Evolutionary conservation across 768 basidiomycete species (phyloP).

Genomic region (Rhodotorula sphaerocarpa): DNA sequence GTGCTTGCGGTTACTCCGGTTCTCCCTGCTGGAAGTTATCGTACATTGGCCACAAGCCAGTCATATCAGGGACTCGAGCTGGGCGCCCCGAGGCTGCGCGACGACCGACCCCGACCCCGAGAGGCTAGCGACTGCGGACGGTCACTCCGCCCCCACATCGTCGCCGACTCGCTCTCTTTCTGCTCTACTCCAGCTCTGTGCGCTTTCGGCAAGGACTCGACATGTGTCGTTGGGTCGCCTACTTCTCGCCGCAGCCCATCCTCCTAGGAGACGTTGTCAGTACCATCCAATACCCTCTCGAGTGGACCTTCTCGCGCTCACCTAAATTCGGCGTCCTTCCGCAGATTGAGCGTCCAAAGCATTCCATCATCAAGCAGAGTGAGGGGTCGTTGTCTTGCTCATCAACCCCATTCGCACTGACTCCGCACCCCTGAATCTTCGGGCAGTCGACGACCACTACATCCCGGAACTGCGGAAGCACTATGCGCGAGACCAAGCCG

Average conservation of each 20-base stretch:
- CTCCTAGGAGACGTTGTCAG: not conserved
- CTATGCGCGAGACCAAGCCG: not conserved
- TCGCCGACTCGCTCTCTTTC: not conserved
- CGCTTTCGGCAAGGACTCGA: not conserved
- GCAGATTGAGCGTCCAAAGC: not conserved
- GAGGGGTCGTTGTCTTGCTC: not conserved
- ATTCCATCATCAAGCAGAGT: conserved; percentile 10
- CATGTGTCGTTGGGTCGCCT: conserved; percentile 12
- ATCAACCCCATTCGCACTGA: not conserved
- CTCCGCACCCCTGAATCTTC: not conserved
- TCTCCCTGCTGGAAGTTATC: too few relatives aligned
- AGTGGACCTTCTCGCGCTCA: not conserved
- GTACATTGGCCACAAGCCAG: too few relatives aligned
- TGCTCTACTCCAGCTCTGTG: not conserved
- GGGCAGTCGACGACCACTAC: conserved; percentile 1
- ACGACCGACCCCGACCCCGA: too few relatives aligned
- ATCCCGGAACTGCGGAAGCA: not conserved
- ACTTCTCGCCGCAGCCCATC: conserved; percentile 9
- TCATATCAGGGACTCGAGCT: too few relatives aligned
- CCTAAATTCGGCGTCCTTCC: too few relatives aligned
- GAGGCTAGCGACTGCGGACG: too few relatives aligned
- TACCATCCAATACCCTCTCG: not conserved
- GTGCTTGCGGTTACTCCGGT: too few relatives aligned
- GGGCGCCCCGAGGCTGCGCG: too few relatives aligned
- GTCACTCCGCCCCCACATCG: not conserved